Evolutionary conservation across 768 basidiomycete species (phyloP).

Genomic region (Holtermanniella nyarrowii): DNA sequence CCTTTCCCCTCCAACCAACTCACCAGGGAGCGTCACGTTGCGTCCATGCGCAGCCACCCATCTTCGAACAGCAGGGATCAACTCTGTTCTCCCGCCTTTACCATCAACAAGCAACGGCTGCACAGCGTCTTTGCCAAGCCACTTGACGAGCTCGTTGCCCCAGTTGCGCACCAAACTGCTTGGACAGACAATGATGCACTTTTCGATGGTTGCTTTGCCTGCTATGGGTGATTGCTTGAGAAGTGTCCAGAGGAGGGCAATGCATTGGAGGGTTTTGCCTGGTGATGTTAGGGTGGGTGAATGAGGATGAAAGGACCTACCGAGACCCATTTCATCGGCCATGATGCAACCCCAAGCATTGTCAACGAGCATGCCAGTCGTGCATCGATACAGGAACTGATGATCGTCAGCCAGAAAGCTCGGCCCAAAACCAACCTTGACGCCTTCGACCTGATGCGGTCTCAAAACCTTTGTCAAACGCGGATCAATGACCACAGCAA

Average conservation of each 20-base stretch:
- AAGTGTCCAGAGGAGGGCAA: conserved; percentile 87
- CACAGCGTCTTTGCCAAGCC: conserved; percentile 74
- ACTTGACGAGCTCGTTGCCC: conserved; percentile 97
- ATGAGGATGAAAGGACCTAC: conserved; percentile 26
- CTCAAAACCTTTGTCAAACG: conserved; percentile 72
- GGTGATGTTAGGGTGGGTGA: background rate
- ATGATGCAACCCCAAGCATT: conserved; percentile 86
- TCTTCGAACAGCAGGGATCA: conserved; percentile 66
- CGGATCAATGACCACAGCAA: conserved; percentile 95
- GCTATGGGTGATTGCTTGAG: conserved; percentile 88
- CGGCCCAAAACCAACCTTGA: conserved; percentile 55
- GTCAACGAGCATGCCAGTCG: conserved; percentile 83
- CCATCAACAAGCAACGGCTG: conserved; percentile 83
- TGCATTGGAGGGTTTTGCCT: conserved; percentile 90
- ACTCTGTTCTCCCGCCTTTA: conserved; percentile 72
- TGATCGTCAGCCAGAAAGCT: conserved; percentile 6
- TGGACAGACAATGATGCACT: conserved; percentile 94
- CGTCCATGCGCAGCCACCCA: conserved; percentile 86
- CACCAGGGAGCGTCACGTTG: conserved; percentile 84
- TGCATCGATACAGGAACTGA: conserved; percentile 90
- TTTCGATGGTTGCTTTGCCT: conserved; percentile 80
- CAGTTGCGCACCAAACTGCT: conserved; percentile 95
- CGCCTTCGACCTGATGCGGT: conserved; percentile 96
- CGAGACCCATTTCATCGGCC: conserved; percentile 99
- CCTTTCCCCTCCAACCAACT: conserved; percentile 8